These are phyloP conservation scores for Isatis tinctoria DNA, from an alignment of 345 rosid genomes.

Conservation along the genomic window DNA sequence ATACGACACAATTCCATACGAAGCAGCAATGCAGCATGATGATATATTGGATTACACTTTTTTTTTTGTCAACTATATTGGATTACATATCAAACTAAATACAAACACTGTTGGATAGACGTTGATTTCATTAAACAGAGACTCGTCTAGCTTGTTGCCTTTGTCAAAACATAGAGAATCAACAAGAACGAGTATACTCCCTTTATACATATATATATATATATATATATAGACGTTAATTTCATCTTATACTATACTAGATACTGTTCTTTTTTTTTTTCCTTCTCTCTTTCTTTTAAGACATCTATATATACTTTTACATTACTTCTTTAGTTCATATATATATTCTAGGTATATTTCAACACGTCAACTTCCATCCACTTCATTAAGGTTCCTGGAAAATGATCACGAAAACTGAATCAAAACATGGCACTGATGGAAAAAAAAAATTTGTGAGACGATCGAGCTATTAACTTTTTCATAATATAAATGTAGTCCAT, in stretches of 20 bases:
- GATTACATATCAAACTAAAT: background rate
- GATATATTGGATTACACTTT: background rate
- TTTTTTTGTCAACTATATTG: too few relatives aligned
- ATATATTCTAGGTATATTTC: background rate
- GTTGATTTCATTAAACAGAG: background rate
- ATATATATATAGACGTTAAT: background rate
- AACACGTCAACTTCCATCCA: slow-evolving; percentile 1
- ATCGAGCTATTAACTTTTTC: background rate
- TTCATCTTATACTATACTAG: background rate
- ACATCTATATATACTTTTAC: background rate
- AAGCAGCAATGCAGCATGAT: background rate
- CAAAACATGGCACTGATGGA: background rate
- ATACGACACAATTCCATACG: background rate
- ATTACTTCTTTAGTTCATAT: background rate
- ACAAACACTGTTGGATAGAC: slow-evolving; percentile 5
- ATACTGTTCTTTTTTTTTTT: background rate
- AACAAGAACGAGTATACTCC: slow-evolving; percentile 11
- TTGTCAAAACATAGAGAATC: slow-evolving; percentile 14
- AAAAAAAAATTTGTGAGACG: background rate
- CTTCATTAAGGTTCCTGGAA: slow-evolving; percentile 19
- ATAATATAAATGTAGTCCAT: background rate
- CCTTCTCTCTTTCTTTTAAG: background rate
- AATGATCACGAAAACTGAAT: background rate
- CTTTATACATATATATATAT: background rate
- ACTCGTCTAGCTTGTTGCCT: slow-evolving; percentile 9